Evolutionary conservation across 805 yeast genomes (phyloP), one percentile per base, ranked within the genome.

Genomic region (Kuraishia borneana): DNA sequence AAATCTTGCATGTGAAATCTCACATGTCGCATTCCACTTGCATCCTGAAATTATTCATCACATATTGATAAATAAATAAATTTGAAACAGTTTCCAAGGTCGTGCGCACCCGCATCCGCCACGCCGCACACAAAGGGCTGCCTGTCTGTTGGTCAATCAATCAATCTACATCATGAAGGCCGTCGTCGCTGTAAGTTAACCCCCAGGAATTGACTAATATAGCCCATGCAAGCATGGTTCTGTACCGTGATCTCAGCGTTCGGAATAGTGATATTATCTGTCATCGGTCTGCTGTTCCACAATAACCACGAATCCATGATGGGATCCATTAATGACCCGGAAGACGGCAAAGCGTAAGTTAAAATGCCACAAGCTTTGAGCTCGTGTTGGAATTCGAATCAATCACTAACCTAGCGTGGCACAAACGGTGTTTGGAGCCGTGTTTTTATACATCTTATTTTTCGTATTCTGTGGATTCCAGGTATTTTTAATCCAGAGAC

Each of bases 181-280:
- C 10, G 30, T 32, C 13, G 34, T 32, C 9, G 10, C 34, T 18
- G 34, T 32, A 32, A 12, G 34, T 31, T 14, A 10, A 9, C 6
- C 18, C n/a, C n/a, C n/a, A n/a, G n/a, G 17, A 4, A 26, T 10
- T 26, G 17, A 30, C 32, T 12, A 10, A 20, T 17, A 20, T 34
- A 76, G 82, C 63, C 92, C 32, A 83, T 76, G 19, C 78, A 83
- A 50, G 97, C 98, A 18, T 89, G 95, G 83, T 85, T 83, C 57
- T 89, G 98, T 56, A 89, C 97, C 30, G 70, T 89, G 28, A 66
- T 92, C 30, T 87, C 96, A 33, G 87, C 92, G 12, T 89, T 89
- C 55, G 98, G 94, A 38, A 76, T 89, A 22, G 80, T 85, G 31
- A 92, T 89, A 37, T 70, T 89, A 32, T 70, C 94, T 8, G 82